Evolutionary conservation across 345 rosid genomes (phyloP), one percentile per base, ranked within the genome.

Genomic region (Gossypium rotundifolium): DNA sequence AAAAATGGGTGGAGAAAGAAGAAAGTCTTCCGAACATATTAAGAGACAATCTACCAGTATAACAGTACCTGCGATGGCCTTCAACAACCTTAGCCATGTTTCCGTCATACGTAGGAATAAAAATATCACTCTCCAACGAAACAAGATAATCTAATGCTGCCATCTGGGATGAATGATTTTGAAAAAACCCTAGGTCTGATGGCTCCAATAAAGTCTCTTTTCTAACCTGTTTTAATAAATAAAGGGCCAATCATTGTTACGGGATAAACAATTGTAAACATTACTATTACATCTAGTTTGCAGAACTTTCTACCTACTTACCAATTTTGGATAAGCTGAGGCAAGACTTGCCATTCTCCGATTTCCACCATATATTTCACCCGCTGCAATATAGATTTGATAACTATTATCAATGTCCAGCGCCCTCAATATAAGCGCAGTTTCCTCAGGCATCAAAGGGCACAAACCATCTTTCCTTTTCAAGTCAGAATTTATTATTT

Each of bases 1-100:
- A 33, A 33, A 33, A 33, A 1, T 33, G 7, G 40, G 40, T 33
- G 40, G 40, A 33, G 40, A 33, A 33, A 33, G 40, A 72, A 55
- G 65, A 25, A 57, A 74, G 51, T 11, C 20, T 52, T 33, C 45
- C 9, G 29, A 38, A 74, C 29, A 1, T 48, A 20, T 12, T 20
- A 42, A 42, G 52, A 72, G 13, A 27, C 3, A 65, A 71, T 40
- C 4, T 38, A 10, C 14, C 18, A 4, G 27, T 27, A 65, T 66
- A 72, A 53, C 38, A 18, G 61, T 81, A 94, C 99, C 98, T 90
- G 75, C 99, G 89, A 81, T 96, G 99, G 79, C 99, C 99, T 89
- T 93, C 97, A 29, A 96, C 98, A 62, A 93, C 98, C 85, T 91
- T 96, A 1, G 99, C 99, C 99, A 96, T 96, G 89, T 96, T 96